These are phyloP conservation scores for Podospora bellae-mahoneyi DNA, from an alignment of 495 filamentous ascomycete genomes.

Conservation along the genomic window DNA sequence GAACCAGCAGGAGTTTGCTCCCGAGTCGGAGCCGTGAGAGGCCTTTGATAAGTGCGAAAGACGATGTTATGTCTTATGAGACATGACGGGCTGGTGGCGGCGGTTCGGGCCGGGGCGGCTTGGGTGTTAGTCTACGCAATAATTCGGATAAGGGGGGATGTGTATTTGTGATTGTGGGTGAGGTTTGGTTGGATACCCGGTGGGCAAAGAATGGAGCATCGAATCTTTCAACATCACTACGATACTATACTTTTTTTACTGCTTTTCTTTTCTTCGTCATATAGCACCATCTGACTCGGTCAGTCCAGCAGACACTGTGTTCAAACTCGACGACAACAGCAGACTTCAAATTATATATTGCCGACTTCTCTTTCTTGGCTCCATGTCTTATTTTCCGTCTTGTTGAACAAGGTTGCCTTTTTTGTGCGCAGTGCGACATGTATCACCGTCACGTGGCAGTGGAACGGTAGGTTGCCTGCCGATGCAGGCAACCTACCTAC, in stretches of 20 bases:
- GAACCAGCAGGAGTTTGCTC: background rate
- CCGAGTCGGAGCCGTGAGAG: background rate
- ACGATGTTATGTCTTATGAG: background rate
- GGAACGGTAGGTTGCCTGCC: background rate
- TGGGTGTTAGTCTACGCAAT: background rate
- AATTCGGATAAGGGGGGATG: background rate
- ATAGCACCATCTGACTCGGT: background rate
- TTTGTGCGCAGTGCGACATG: background rate
- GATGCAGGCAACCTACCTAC: background rate
- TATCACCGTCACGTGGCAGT: background rate
- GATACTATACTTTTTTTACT: constrained; percentile 1
- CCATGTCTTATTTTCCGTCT: background rate
- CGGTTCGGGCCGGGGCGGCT: no score
- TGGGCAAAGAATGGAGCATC: background rate
- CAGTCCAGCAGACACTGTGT: background rate
- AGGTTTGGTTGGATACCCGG: background rate
- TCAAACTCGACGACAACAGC: background rate
- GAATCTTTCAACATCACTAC: background rate
- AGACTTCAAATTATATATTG: background rate
- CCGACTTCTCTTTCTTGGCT: background rate
- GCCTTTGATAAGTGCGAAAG: background rate
- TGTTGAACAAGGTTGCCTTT: background rate
- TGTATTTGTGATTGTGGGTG: background rate
- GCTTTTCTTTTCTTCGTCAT: background rate
- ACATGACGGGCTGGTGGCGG: background rate